Evolutionary conservation across 2,329 filamentous ascomycete species (phyloP).

Genomic region (Arachnomyces sp.): DNA sequence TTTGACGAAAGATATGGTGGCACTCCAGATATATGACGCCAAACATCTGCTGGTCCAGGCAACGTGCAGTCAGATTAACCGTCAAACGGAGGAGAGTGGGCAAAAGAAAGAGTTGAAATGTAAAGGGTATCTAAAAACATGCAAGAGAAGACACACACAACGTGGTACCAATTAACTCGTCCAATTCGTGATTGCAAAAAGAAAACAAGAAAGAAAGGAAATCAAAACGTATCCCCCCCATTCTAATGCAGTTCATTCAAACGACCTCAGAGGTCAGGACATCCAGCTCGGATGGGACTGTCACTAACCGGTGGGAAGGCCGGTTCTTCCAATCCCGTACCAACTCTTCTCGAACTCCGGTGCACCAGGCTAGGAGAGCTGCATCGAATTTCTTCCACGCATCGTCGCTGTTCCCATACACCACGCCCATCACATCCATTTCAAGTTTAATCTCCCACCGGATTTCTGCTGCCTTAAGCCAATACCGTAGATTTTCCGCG

Average conservation of each 20-base stretch:
- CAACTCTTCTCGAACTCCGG: constrained; percentile 74
- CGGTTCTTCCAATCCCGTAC: constrained; percentile 57
- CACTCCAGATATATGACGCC: no score
- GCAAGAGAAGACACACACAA: constrained; percentile 6
- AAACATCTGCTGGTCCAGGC: no score
- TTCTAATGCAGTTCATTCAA: neutral
- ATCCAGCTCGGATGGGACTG: neutral
- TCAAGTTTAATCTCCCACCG: constrained; percentile 82
- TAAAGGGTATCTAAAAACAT: constrained; percentile 14
- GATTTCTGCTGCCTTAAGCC: constrained; percentile 91
- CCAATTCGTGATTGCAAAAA: constrained; percentile 1
- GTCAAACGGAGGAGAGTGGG: no score
- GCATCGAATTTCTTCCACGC: constrained; percentile 76
- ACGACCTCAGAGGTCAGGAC: constrained; percentile 4
- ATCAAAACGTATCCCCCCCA: neutral
- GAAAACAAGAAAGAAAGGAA: neutral
- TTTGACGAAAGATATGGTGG: no score
- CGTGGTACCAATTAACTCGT: constrained; percentile 13
- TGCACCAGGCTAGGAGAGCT: constrained; percentile 77
- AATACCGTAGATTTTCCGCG: constrained; percentile 89
- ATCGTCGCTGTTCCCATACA: constrained; percentile 60
- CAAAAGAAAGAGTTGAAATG: constrained; percentile 3
- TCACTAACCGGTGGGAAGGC: constrained; percentile 4
- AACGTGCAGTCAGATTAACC: no score
- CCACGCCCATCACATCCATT: constrained; percentile 78